A percentile compares a stretch with the other conserved stretches of the same genome.
Evolutionary conservation across 805 yeast species (phyloP).

Genomic region (Alloascoidea africana): DNA sequence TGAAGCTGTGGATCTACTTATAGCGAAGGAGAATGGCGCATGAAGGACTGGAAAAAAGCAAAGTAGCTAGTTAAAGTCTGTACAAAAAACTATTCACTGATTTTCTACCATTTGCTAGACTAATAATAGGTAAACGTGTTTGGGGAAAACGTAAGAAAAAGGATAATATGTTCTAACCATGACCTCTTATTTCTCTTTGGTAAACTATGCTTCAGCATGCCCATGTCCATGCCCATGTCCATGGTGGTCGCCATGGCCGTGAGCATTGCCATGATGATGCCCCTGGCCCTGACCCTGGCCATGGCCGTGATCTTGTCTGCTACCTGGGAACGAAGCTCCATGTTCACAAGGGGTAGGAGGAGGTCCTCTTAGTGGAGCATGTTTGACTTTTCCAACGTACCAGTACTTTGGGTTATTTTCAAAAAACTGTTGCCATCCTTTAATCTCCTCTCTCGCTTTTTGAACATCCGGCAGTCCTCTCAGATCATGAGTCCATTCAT

Average conservation of each 20-base stretch:
- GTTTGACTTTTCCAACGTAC: constrained; percentile 42
- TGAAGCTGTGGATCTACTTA: background rate
- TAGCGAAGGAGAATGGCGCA: background rate
- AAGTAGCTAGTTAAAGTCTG: too few relatives aligned
- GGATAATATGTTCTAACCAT: too few relatives aligned
- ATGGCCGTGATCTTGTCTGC: background rate
- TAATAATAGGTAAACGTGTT: too few relatives aligned
- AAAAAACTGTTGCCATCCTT: constrained; percentile 39
- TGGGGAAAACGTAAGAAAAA: too few relatives aligned
- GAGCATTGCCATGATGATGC: background rate
- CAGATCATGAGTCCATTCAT: constrained; percentile 50
- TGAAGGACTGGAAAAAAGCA: too few relatives aligned
- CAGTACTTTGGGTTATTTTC: constrained; percentile 34
- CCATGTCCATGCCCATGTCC: background rate
- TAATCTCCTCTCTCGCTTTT: constrained; percentile 24
- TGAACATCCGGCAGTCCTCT: constrained; percentile 34
- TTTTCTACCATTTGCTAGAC: too few relatives aligned
- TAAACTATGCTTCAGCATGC: too few relatives aligned
- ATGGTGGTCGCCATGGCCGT: background rate
- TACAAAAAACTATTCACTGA: too few relatives aligned
- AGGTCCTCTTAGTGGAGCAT: constrained; percentile 26
- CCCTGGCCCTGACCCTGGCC: background rate
- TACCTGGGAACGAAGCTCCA: background rate
- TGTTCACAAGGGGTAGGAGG: constrained; percentile 33
- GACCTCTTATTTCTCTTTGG: too few relatives aligned